A percentile compares a stretch with the other conserved stretches of the same genome.
Conservation (phyloP, 2,329 filamentous ascomycete species). For the Tolypocladium amazonense region DNA sequence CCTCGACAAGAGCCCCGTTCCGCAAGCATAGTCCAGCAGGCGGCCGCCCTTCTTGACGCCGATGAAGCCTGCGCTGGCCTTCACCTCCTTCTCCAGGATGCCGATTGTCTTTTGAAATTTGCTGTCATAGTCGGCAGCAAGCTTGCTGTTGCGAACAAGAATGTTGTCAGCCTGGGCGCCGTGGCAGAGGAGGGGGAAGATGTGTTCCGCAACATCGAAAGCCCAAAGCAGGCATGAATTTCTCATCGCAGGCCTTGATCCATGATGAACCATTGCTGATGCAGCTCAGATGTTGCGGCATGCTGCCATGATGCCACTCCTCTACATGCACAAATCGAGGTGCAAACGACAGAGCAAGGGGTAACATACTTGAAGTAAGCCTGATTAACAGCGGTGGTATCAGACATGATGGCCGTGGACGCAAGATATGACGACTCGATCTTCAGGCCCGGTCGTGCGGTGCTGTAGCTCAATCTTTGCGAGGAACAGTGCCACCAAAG, state of each 20-base stretch:
- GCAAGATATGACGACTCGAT: not conserved
- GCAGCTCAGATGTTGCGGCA: not conserved
- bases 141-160: conserved; percentile 11
- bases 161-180: not conserved
- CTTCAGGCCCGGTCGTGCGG: not conserved
- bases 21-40: conserved; percentile 68
- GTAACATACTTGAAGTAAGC: conserved; percentile 31
- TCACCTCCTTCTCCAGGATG: conserved; percentile 44
- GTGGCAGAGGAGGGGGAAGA: not conserved
- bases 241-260: not conserved
- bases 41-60: conserved; percentile 39
- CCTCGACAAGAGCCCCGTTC: conserved; percentile 55
- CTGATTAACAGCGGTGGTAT: conserved; percentile 23
- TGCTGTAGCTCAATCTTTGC: not conserved
- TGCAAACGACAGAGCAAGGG: not conserved
- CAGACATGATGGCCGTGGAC: conserved; percentile 16
- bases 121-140: conserved; percentile 29
- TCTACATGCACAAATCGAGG: not conserved
- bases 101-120: conserved; percentile 42
- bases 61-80: conserved; percentile 46
- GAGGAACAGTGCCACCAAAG: not conserved
- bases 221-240: not conserved
- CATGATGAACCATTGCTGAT: not conserved
- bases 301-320: not conserved
- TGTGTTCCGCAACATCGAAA: not conserved